Evolutionary conservation across 148 eudicot genomes (phyloP).

Genomic region (Simmondsia chinensis): DNA sequence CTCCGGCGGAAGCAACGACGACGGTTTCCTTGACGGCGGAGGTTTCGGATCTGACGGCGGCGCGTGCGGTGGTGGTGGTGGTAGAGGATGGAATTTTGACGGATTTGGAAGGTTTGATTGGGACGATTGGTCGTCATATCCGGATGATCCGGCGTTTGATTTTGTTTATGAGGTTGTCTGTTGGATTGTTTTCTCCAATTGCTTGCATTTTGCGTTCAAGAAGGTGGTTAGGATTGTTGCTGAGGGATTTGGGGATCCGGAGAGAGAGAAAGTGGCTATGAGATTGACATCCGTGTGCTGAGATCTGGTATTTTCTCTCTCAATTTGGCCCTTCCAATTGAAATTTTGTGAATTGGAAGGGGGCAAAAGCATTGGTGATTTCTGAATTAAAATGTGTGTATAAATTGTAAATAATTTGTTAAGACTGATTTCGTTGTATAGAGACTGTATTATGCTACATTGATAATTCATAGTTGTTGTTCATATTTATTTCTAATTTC

Average conservation of each 20-base stretch:
- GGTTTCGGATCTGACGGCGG: constrained; percentile 7
- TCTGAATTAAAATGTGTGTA: too few relatives aligned
- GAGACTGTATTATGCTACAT: too few relatives aligned
- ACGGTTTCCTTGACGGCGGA: constrained; percentile 11
- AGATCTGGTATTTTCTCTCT: too few relatives aligned
- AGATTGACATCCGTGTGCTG: constrained; percentile 12
- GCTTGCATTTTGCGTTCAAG: constrained; percentile 47
- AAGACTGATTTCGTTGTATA: too few relatives aligned
- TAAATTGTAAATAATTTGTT: too few relatives aligned
- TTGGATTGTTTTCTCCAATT: constrained; percentile 52
- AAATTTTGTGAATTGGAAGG: too few relatives aligned
- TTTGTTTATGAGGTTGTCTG: constrained; percentile 38
- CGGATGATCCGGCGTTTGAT: constrained; percentile 37
- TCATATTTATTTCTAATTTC: too few relatives aligned
- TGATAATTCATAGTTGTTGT: too few relatives aligned
- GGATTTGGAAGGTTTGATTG: constrained; percentile 21
- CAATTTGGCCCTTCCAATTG: too few relatives aligned
- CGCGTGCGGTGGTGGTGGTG: constrained; percentile 19
- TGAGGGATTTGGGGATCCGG: constrained; percentile 19
- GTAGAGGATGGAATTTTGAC: constrained; percentile 14
- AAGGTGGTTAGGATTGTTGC: constrained; percentile 30
- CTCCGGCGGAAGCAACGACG: constrained; percentile 14
- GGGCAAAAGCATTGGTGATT: too few relatives aligned
- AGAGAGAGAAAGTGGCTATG: constrained; percentile 26
- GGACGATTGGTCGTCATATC: constrained; percentile 23